Evolutionary conservation across 345 rosid species (phyloP).

Genomic region (Raphanus raphanistrum): DNA sequence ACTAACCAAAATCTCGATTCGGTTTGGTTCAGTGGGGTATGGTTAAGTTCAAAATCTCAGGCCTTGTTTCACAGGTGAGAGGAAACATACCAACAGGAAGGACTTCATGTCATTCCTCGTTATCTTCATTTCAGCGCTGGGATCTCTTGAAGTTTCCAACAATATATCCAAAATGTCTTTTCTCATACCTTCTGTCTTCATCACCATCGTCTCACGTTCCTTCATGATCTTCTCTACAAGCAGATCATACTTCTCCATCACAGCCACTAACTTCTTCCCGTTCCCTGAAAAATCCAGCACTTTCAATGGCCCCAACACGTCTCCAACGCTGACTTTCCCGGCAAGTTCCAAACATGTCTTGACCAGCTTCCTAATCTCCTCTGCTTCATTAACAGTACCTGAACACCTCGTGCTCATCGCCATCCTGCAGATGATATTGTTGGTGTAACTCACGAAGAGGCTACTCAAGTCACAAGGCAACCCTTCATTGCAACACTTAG

Average conservation of each 20-base stretch:
- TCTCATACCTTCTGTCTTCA: slow-evolving; percentile 18
- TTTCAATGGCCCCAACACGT: slow-evolving; percentile 68
- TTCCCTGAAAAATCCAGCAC: slow-evolving; percentile 58
- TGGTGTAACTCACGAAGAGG: slow-evolving; percentile 44
- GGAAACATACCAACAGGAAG: slow-evolving; percentile 57
- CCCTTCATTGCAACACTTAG: slow-evolving; percentile 43
- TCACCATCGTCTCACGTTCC: slow-evolving; percentile 50
- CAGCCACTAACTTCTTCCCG: slow-evolving; percentile 51
- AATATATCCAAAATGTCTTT: slow-evolving; percentile 38
- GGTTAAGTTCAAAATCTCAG: neutral
- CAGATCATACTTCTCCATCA: slow-evolving; percentile 46
- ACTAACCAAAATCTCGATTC: neutral
- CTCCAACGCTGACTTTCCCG: slow-evolving; percentile 57
- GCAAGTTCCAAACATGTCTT: slow-evolving; percentile 49
- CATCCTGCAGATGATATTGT: slow-evolving; percentile 62
- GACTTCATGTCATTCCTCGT: slow-evolving; percentile 63
- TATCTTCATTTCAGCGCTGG: slow-evolving; percentile 51
- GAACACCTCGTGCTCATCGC: slow-evolving; percentile 67
- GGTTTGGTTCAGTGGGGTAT: neutral
- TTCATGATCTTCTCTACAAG: slow-evolving; percentile 55
- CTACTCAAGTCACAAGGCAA: slow-evolving; percentile 42
- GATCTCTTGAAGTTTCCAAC: slow-evolving; percentile 44
- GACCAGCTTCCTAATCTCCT: slow-evolving; percentile 42
- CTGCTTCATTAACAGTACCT: slow-evolving; percentile 46
- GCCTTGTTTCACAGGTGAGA: slow-evolving; percentile 42